Conservation (phyloP, 169 alveolate species). For the Plasmodium falciparum region DNA sequence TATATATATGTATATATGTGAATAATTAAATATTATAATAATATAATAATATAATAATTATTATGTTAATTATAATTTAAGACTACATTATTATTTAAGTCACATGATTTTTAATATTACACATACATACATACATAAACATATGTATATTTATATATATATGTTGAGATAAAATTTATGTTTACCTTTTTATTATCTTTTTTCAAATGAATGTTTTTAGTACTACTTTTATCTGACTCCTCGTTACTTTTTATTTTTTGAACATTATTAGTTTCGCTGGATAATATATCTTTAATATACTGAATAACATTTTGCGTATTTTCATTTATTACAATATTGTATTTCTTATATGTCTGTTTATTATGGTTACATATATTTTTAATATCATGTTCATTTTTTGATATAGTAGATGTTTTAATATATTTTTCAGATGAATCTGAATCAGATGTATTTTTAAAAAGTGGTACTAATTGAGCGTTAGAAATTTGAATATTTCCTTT, state of each 20-base stretch:
- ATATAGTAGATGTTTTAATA: background rate
- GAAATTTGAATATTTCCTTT: conserved; percentile 36
- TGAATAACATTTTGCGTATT: background rate
- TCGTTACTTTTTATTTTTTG: conserved; percentile 8
- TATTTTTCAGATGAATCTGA: background rate
- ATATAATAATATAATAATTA: background rate
- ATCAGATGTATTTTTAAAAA: background rate
- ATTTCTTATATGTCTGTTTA: background rate
- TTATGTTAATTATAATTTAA: no score
- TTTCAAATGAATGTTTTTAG: background rate
- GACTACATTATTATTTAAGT: no score
- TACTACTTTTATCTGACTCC: conserved; percentile 7
- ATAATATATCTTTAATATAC: conserved; percentile 20
- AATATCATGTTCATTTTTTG: background rate
- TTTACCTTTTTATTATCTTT: conserved; percentile 37
- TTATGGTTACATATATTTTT: background rate
- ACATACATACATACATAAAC: background rate
- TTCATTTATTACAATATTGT: conserved; percentile 25
- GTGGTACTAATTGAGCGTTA: conserved; percentile 33
- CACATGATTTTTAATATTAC: no score
- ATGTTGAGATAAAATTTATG: background rate
- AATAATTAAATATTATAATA: no score
- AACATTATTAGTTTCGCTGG: background rate
- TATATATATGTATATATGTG: no score
- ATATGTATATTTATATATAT: background rate